Evolutionary conservation across 768 basidiomycete species (phyloP), one percentile per base, ranked within the genome.

Genomic region (Hysterangium stoloniferum): DNA sequence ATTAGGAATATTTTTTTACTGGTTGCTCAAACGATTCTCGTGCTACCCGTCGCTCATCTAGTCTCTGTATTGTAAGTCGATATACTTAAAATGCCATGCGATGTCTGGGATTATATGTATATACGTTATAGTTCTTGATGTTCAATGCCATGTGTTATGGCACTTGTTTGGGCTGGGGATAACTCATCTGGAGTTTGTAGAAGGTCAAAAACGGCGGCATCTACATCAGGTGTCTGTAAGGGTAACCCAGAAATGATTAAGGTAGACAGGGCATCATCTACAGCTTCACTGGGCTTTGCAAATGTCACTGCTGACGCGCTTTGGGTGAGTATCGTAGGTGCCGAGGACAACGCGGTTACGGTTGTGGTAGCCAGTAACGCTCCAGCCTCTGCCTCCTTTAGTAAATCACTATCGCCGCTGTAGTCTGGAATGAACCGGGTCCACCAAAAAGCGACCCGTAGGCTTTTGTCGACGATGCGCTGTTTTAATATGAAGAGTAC

Each of bases 371-470:
- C n/a, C n/a, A n/a, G n/a, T n/a, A n/a, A n/a, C 15, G 29, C n/a
- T 31, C 22, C 31, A 15, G 17, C 13, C 12, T 15, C n/a, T 6
- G 13, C 29, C 13, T 13, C 44, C 19, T 45, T 33, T 7, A 31
- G 44, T 31, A 45, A 12, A 7, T 29, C 44, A 17, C 6, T 31
- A 22, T 45, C 44, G 22, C 27, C 17, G 9, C 27, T 29, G 27
- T 41, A 51, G 2, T 51, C 19, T 13, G 87, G 87, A 0, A 89
- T 49, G 48, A 86, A 86, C 33, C 78, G 72, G 35, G 84, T 86
- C 89, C 92, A 95, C 84, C 86, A 94, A 45, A 92, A 82, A 0
- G 86, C 86, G 3, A 94, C 72, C 19, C 83, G 73, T 22, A 95
- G 54, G 2, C 86, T 80, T 31, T 81, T 78, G 62, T 95, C 89